Conservation (phyloP, 495 filamentous ascomycete genomes). For the Sordaria brevicollis region DNA sequence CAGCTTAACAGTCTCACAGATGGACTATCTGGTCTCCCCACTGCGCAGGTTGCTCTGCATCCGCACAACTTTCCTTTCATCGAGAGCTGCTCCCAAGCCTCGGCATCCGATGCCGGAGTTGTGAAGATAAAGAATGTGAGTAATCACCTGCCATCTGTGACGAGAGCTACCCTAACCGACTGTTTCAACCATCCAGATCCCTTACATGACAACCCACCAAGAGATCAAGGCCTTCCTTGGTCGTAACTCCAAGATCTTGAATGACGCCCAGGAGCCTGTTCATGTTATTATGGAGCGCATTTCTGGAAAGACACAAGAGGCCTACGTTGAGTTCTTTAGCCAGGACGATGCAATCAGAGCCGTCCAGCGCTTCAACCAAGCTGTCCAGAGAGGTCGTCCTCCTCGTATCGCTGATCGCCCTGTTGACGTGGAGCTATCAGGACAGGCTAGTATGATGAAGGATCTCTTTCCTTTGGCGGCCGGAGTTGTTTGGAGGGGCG, state of each 20-base stretch:
- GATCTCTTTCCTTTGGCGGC: conserved; percentile 59
- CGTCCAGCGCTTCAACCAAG: conserved; percentile 34
- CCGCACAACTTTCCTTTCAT: conserved; percentile 31
- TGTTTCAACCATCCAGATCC: conserved; percentile 43
- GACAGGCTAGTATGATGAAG: conserved; percentile 50
- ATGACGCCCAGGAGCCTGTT: conserved; percentile 48
- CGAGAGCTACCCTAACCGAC: neutral
- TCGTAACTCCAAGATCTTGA: conserved; percentile 49
- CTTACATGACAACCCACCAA: conserved; percentile 53
- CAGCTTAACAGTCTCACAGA: conserved; percentile 20
- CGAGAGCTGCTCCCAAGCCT: conserved; percentile 16
- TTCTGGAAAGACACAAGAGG: conserved; percentile 68
- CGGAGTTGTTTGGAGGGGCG: conserved; percentile 49
- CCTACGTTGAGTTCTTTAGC: conserved; percentile 57
- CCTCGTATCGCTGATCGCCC: conserved; percentile 54
- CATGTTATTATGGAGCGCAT: conserved; percentile 80
- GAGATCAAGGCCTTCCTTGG: conserved; percentile 63
- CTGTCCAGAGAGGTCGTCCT: conserved; percentile 25
- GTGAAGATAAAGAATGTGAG: conserved; percentile 28
- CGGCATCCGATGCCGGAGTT: conserved; percentile 14
- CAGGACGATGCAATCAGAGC: conserved; percentile 42
- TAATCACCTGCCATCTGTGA: conserved; percentile 1
- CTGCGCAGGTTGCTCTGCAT: conserved; percentile 19
- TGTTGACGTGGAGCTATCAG: conserved; percentile 51
- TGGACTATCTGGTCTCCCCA: conserved; percentile 14